A percentile compares a stretch with the other conserved stretches of the same genome.
Conservation (phyloP, 495 filamentous ascomycete species). For the Symbiotaphrina buchneri region DNA sequence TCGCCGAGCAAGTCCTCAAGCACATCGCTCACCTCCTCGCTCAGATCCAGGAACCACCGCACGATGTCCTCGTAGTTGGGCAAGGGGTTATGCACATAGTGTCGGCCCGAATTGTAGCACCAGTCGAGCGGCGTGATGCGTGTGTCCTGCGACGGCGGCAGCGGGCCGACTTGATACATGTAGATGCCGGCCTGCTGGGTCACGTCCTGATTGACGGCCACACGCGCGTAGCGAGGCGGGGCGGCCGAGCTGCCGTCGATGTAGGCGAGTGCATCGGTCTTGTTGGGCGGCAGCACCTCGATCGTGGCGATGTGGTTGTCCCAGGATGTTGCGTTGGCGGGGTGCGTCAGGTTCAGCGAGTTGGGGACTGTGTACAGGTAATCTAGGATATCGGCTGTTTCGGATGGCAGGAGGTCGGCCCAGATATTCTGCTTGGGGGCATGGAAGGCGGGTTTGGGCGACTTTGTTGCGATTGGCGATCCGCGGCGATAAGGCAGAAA, state of each 20-base stretch:
- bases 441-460: background rate
- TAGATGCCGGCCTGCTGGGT: slow-evolving; percentile 19
- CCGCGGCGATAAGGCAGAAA: no score
- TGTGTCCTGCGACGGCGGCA: slow-evolving; percentile 19
- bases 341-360: no score
- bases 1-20: no score
- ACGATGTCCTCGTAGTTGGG: no score
- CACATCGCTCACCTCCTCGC: no score
- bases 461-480: background rate
- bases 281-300: no score
- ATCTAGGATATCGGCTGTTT: slow-evolving; percentile 33
- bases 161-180: slow-evolving; percentile 22
- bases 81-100: slow-evolving; percentile 21
- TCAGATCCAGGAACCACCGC: no score
- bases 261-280: slow-evolving; percentile 19
- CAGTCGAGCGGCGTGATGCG: slow-evolving; percentile 17
- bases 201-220: slow-evolving; percentile 17
- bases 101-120: slow-evolving; percentile 17
- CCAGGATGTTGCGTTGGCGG: no score
- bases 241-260: slow-evolving; percentile 14
- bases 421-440: slow-evolving; percentile 17
- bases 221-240: slow-evolving; percentile 23
- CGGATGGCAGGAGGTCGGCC: slow-evolving; percentile 23
- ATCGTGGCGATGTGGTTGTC: no score
- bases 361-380: no score